Percentiles rank a stretch among this genome's conserved stretches.
Evolutionary conservation across 2,329 filamentous ascomycete species (phyloP).

Genomic region (Epichloe coenophiala): DNA sequence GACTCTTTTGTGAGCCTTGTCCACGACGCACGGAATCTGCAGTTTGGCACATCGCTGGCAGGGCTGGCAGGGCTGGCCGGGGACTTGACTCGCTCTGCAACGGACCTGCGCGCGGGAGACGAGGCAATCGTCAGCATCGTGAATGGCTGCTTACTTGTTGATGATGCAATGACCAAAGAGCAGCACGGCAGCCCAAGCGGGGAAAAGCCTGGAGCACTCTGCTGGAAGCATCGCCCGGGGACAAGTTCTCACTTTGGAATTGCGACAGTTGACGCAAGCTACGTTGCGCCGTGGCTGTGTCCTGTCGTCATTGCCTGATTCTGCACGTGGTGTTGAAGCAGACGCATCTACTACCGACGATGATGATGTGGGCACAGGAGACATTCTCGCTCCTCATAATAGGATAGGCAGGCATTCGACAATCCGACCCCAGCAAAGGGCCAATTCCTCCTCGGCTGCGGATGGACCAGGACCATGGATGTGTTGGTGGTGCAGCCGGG

Average conservation of each 20-base stretch:
- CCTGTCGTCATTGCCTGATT: conserved; percentile 11
- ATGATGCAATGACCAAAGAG: too few species aligned
- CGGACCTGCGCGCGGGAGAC: conserved; percentile 22
- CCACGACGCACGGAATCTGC: conserved; percentile 29
- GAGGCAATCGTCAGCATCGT: background rate
- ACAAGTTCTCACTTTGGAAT: conserved; percentile 22
- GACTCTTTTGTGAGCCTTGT: conserved; percentile 33
- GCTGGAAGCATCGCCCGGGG: too few species aligned
- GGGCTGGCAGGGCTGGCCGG: conserved; percentile 26
- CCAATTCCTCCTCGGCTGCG: background rate
- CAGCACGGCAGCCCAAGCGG: background rate
- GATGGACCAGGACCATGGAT: too few species aligned
- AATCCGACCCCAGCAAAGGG: background rate
- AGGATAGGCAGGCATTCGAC: background rate
- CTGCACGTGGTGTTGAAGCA: conserved; percentile 9
- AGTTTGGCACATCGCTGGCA: conserved; percentile 33
- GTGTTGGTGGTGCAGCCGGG: too few species aligned
- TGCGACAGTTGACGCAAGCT: conserved; percentile 25
- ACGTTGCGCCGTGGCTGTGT: conserved; percentile 24
- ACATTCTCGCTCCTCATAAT: conserved; percentile 14
- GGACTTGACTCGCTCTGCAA: conserved; percentile 26
- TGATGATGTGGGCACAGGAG: conserved; percentile 14
- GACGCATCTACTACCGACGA: conserved; percentile 13
- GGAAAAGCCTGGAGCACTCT: too few species aligned
- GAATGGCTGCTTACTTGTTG: too few species aligned